These are phyloP conservation scores for Fusarium sp. DNA, from an alignment of 2,329 filamentous ascomycete species.

Conservation along the genomic window DNA sequence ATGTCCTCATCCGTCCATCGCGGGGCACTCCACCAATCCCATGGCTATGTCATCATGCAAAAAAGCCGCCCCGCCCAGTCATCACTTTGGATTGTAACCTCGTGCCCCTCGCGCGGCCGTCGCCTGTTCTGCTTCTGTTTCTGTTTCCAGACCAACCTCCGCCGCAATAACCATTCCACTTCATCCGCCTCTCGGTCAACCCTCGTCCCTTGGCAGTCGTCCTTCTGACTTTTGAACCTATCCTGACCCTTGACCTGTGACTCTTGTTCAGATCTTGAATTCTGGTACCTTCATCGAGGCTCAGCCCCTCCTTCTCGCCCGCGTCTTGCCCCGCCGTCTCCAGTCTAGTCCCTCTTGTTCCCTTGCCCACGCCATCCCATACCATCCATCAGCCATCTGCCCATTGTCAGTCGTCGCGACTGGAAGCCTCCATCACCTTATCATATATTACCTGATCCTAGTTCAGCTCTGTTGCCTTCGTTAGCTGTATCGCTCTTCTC, in stretches of 20 bases:
- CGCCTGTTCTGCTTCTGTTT: not conserved
- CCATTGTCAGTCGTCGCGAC: constrained; percentile 22
- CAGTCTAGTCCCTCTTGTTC: constrained; percentile 2
- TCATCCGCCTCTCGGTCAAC: constrained; percentile 25
- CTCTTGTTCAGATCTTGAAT: constrained; percentile 12
- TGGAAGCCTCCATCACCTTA: constrained; percentile 3
- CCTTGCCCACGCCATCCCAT: constrained; percentile 13
- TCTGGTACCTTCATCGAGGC: constrained; percentile 9
- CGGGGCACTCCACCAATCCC: constrained; percentile 37
- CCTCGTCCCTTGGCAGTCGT: constrained; percentile 24
- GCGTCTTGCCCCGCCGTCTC: not conserved
- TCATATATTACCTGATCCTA: not conserved
- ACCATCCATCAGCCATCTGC: constrained; percentile 6
- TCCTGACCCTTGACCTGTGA: constrained; percentile 22
- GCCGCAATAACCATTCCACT: constrained; percentile 36
- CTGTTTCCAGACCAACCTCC: constrained; percentile 36
- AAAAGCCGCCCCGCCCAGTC: constrained; percentile 31
- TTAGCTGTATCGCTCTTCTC: not conserved
- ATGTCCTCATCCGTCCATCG: constrained; percentile 14
- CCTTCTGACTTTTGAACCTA: constrained; percentile 21
- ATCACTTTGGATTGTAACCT: constrained; percentile 28
- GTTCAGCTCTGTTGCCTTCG: not conserved
- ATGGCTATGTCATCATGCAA: constrained; percentile 39
- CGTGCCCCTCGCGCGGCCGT: constrained; percentile 33
- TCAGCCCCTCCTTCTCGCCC: constrained; percentile 8